phyloP scores from a whole-genome alignment of 2,329 filamentous ascomycete species.

The Aspergillus transmontanensis region DNA sequence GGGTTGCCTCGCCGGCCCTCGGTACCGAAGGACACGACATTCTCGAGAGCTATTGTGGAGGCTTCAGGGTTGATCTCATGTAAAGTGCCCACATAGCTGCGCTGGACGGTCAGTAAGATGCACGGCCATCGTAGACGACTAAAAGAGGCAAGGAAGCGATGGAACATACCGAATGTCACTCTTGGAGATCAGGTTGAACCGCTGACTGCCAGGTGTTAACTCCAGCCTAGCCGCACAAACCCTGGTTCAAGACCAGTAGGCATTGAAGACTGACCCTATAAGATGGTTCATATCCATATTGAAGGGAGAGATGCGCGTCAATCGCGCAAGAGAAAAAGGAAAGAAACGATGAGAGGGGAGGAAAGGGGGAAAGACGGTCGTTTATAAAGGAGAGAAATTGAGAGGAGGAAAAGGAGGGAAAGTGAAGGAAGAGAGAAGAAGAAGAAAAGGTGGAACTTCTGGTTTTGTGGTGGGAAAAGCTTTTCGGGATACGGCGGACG shows the following conservation, averaged over 20 bases:
- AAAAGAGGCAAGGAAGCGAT: not conserved
- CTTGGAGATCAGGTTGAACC: constrained; percentile 95
- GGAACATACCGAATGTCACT: constrained; percentile 85
- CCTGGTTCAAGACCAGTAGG: constrained; percentile 32
- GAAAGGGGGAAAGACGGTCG: constrained; percentile 19
- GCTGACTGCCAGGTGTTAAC: constrained; percentile 64
- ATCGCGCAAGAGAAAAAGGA: constrained; percentile 30
- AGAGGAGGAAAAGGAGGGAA: constrained; percentile 24
- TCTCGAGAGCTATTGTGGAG: constrained; percentile 94
- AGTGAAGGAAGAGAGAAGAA: constrained; percentile 22
- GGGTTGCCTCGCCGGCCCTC: constrained; percentile 82
- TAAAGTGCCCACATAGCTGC: constrained; percentile 89
- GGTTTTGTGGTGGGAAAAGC: constrained; percentile 32
- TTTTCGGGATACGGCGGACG: constrained; percentile 35
- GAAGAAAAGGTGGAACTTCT: constrained; percentile 25
- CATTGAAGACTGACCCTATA: constrained; percentile 46
- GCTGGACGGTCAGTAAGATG: constrained; percentile 35
- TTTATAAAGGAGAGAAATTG: constrained; percentile 18
- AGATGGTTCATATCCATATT: constrained; percentile 54
- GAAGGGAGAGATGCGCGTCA: constrained; percentile 35
- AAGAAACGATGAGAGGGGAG: constrained; percentile 28
- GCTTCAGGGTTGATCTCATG: constrained; percentile 98
- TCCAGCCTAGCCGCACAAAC: constrained; percentile 38
- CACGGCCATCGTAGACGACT: constrained; percentile 8
- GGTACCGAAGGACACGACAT: constrained; percentile 91